Evolutionary conservation across 2,329 filamentous ascomycete genomes (phyloP), one percentile per base, ranked within the genome.

Genomic region (Byssochlamys sp.): DNA sequence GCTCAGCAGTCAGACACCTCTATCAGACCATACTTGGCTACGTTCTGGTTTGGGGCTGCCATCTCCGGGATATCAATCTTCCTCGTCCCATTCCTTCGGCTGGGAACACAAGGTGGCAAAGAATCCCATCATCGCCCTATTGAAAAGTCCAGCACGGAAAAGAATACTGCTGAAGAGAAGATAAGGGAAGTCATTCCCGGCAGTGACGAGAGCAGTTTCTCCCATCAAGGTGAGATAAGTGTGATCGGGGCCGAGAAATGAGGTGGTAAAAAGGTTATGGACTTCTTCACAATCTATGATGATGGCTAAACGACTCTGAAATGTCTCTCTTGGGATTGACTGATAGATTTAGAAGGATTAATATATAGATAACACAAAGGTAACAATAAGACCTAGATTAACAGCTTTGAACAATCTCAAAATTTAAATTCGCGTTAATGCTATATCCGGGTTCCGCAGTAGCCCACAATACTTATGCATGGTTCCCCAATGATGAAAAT

Each of bases 41-140:
- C 63, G 7, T 71, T 66, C 31, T 69, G 68, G 67, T 69, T 67
- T 51, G 61, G 65, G 1, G 65, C 68, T 6, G 68, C 66, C 1
- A 62, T 60, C 3, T 64, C 66, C 1, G 68, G 68, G 0, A 6
- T 64, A 10, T 67, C 66, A 11, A 54, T 70, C 3, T 53, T 69
- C 2, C 28, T 69, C 48, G 65, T 71, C 10, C 66, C 67, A 1
- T 71, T 70, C 54, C 60, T 71, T 53, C 69, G 63, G 10, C 54
- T 71, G 4, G 64, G 62, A 2, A 70, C 66, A 4, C 68, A 71
- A 55, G 67, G 68, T 14, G 55, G 55, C 24, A n/a, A n/a, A 19
- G 39, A 19, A 6, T 27, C 49, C 27, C 25, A 51, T 51, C 49
- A 12, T 14, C 25, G n/a, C 14, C 49, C 24, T n/a, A 7, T 28